A percentile compares a stretch with the other conserved stretches of the same genome.
Evolutionary conservation across 495 filamentous ascomycete species (phyloP).

Genomic region (Talaromyces liani): DNA sequence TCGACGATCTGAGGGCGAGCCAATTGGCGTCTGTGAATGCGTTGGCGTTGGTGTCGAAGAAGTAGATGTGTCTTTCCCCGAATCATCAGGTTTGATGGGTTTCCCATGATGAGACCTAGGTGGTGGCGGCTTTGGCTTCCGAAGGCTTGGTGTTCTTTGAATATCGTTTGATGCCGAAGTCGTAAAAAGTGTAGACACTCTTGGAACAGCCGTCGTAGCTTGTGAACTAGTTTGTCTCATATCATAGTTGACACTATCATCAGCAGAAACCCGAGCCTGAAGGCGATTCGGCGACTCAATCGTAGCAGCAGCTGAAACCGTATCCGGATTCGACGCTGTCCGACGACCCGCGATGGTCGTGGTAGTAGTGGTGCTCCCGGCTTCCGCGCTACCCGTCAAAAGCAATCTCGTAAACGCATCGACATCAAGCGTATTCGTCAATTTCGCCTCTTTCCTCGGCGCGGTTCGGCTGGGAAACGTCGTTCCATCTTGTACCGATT

Average conservation of each 20-base stretch:
- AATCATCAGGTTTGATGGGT: constrained; percentile 32
- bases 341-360: background rate
- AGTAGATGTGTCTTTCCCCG: constrained; percentile 2
- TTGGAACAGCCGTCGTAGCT: background rate
- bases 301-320: background rate
- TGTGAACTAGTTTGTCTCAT: background rate
- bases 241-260: background rate
- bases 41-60: background rate
- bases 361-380: no score
- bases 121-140: constrained; percentile 34
- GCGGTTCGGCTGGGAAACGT: background rate
- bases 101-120: constrained; percentile 62
- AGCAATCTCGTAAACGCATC: constrained; percentile 54
- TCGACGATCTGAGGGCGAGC: background rate
- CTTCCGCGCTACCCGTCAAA: constrained; percentile 48
- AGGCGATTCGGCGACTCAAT: background rate
- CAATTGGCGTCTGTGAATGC: background rate
- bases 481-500: background rate
- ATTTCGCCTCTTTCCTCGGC: background rate
- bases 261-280: background rate
- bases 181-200: background rate
- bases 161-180: background rate
- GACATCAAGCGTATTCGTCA: constrained; percentile 45
- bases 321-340: background rate
- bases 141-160: background rate